Evolutionary conservation across 345 rosid genomes (phyloP).

Genomic region (Populus nigra): DNA sequence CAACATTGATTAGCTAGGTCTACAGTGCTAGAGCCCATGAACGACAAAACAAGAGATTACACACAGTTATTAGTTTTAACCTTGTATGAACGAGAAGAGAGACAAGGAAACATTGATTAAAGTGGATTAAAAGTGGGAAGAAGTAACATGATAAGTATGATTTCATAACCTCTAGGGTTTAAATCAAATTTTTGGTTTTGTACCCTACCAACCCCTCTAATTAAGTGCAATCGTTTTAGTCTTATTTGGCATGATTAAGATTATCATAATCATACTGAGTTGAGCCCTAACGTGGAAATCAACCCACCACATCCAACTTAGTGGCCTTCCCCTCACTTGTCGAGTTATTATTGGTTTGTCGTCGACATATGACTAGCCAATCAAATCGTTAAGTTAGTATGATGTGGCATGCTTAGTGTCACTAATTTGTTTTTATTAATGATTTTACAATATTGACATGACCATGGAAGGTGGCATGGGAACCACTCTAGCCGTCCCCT

Average conservation of each 20-base stretch:
- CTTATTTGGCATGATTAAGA: not conserved
- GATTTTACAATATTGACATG: not conserved
- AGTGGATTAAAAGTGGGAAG: conserved; percentile 31
- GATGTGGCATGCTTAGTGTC: not conserved
- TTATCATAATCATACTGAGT: not conserved
- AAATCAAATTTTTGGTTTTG: conserved; percentile 15
- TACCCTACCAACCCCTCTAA: conserved; percentile 28
- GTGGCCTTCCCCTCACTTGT: conserved; percentile 17
- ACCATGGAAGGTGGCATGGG: conserved; percentile 3
- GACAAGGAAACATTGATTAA: conserved; percentile 47
- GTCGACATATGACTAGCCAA: conserved; percentile 13
- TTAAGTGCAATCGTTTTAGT: not conserved
- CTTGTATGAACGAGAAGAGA: not conserved
- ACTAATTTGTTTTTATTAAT: not conserved
- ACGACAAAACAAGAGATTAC: conserved; percentile 3
- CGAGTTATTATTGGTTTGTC: not conserved
- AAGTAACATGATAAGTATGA: conserved; percentile 45
- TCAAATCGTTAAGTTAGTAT: not conserved
- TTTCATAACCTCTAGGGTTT: conserved; percentile 15
- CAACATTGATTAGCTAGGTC: not conserved
- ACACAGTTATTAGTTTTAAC: not conserved
- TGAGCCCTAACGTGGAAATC: conserved; percentile 18
- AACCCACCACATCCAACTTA: conserved; percentile 9
- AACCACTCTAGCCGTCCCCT: conserved; percentile 43
- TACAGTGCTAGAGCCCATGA: not conserved